Conservation (phyloP, 1,139 yeast genomes). For the Wickerhamiella infanticola region DNA sequence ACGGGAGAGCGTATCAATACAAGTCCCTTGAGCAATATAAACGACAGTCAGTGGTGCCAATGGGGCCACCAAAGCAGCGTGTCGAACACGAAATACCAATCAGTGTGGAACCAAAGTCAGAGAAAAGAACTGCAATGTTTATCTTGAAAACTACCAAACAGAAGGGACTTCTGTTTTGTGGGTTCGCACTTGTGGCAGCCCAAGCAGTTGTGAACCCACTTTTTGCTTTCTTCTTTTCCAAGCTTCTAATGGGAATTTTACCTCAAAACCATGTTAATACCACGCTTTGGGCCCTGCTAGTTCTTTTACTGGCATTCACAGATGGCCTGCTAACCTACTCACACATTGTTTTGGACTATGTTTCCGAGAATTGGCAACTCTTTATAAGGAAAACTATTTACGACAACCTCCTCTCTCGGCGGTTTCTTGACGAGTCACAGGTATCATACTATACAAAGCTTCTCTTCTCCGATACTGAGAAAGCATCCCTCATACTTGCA, state of each 20-base stretch:
- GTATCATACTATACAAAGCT: slow-evolving; percentile 44
- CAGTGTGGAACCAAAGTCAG: background rate
- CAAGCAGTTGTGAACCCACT: slow-evolving; percentile 59
- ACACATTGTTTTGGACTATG: slow-evolving; percentile 37
- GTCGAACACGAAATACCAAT: background rate
- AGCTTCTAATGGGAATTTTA: slow-evolving; percentile 32
- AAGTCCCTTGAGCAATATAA: background rate
- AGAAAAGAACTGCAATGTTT: background rate
- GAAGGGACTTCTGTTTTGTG: slow-evolving; percentile 32
- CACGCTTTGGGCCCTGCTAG: slow-evolving; percentile 50
- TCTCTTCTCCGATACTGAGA: slow-evolving; percentile 67
- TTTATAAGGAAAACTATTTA: slow-evolving; percentile 39
- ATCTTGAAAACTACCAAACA: slow-evolving; percentile 12
- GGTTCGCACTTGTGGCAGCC: slow-evolving; percentile 36
- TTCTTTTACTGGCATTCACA: slow-evolving; percentile 41
- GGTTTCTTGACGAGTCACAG: background rate
- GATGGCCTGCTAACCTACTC: slow-evolving; percentile 46
- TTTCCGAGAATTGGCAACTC: slow-evolving; percentile 57
- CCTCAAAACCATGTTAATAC: slow-evolving; percentile 24
- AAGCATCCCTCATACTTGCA: slow-evolving; percentile 47
- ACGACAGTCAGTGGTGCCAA: background rate
- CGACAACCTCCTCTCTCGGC: slow-evolving; percentile 35
- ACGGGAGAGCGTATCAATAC: slow-evolving; percentile 35
- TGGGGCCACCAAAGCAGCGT: background rate
- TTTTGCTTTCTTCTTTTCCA: slow-evolving; percentile 65